A percentile compares a stretch with the other conserved stretches of the same genome.
Conservation (phyloP, 306 rosid species). For the Cotoneaster glaucophyllus region DNA sequence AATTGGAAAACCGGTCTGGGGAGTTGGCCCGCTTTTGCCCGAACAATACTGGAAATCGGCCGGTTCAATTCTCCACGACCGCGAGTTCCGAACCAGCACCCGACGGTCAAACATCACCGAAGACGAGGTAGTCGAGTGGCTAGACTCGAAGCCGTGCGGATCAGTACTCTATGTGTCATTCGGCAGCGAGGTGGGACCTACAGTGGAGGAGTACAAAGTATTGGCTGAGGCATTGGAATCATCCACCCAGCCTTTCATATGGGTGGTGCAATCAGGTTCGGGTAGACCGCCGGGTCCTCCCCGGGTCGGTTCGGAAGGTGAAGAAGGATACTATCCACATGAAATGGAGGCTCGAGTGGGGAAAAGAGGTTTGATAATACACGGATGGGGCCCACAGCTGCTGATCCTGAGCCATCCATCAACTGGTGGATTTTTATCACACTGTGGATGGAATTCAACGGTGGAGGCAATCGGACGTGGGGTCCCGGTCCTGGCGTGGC, state of each 20-base stretch:
- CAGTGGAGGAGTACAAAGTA: constrained; percentile 23
- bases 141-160: constrained; percentile 40
- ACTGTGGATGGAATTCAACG: constrained; percentile 72
- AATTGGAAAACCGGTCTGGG: constrained; percentile 47
- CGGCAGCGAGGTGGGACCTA: constrained; percentile 51
- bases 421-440: constrained; percentile 64
- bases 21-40: constrained; percentile 64
- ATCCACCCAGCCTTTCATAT: constrained; percentile 32
- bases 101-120: constrained; percentile 34
- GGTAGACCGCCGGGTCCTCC: constrained; percentile 35
- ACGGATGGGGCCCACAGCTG: constrained; percentile 74
- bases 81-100: constrained; percentile 20
- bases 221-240: constrained; percentile 41
- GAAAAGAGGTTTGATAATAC: constrained; percentile 48
- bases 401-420: constrained; percentile 65
- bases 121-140: constrained; percentile 48
- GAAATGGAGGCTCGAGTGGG: constrained; percentile 39
- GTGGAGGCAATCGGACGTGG: constrained; percentile 58
- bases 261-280: constrained; percentile 45
- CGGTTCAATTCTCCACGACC: constrained; percentile 34
- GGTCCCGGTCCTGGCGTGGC: constrained; percentile 62
- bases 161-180: constrained; percentile 52
- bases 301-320: neutral
- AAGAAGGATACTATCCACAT: constrained; percentile 37
- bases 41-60: constrained; percentile 49